Base-by-base conservation (phyloP, 1,139 yeast species). In the Pichia sp. region DNA sequence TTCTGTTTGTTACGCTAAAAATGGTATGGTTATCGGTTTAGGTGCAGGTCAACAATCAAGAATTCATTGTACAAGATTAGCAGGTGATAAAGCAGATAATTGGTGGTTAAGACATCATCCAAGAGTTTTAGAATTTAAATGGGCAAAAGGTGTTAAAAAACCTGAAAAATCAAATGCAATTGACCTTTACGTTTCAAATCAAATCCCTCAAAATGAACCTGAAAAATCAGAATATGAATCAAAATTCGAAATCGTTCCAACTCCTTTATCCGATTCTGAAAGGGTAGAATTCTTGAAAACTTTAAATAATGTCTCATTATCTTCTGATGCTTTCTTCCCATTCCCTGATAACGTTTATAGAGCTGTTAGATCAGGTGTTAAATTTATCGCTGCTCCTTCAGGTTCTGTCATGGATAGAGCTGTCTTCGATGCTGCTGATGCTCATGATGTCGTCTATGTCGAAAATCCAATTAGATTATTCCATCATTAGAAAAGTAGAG, bases 91-190 rank as follows among this genome's bases (percentile, higher is more conserved):
- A 74, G 96, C 97, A 51, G 96, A 91, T 67, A 88, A 86, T 75
- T 91, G 97, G 97, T 91, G 98, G 98, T 75, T 91, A 61, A 84
- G 98, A 73, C 97, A 91, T 67, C 97, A 91, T 66, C 97, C 97
- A 55, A 78, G 72, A 62, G 98, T 91, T 18, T 70, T 91, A 45
- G 93, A 72, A 20, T 83, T 91, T 77, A 77, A 89, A 70, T 91
- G 97, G 96, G 95, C 95, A 52, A 85, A 86, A 71, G 97, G 97
- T 60, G 85, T 84, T 55, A 91, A 91, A 77, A 85, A 96, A 71
- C 97, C 98, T 53, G 98, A 91, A 64, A 91, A 91, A 77, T 84
- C 96, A 45, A 91, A 91, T 61, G 98, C 96, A 45, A 91, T 91
- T 64, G 98, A 91, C 65, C 74, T 93, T 63, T 91, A 62, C 60